A percentile compares a stretch with the other conserved stretches of the same genome.
Conservation (phyloP, 2,329 filamentous ascomycete species). For the Ceratocystis papillata region DNA sequence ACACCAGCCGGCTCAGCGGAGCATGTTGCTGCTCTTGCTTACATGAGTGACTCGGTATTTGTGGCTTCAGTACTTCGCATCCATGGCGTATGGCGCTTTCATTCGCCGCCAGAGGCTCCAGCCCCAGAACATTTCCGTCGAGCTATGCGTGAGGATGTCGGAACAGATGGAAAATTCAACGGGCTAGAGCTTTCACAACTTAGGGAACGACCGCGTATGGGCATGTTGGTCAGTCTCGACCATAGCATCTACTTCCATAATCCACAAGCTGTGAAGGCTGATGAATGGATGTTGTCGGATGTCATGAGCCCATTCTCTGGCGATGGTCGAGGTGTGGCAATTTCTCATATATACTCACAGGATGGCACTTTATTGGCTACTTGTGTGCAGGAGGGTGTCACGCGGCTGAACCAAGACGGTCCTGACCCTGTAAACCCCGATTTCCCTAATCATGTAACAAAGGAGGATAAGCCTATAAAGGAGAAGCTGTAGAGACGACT, state of each 20-base stretch:
- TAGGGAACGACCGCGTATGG: slow-evolving; percentile 47
- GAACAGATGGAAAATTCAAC: slow-evolving; percentile 31
- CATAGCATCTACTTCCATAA: slow-evolving; percentile 62
- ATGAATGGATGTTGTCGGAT: slow-evolving; percentile 71
- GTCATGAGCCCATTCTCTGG: slow-evolving; percentile 73
- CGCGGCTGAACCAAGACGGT: slow-evolving; percentile 19
- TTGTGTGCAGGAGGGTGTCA: slow-evolving; percentile 60
- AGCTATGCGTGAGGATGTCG: slow-evolving; percentile 18
- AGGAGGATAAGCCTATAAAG: slow-evolving; percentile 7
- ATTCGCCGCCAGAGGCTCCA: slow-evolving; percentile 37
- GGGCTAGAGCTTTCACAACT: slow-evolving; percentile 38
- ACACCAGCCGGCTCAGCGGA: slow-evolving; percentile 62
- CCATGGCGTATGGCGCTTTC: slow-evolving; percentile 69
- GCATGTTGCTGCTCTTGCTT: slow-evolving; percentile 79
- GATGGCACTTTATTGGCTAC: slow-evolving; percentile 66
- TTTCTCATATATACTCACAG: slow-evolving; percentile 59
- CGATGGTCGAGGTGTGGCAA: slow-evolving; percentile 64
- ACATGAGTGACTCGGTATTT: slow-evolving; percentile 88
- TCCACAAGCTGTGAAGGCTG: slow-evolving; percentile 46
- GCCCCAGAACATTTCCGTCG: slow-evolving; percentile 18
- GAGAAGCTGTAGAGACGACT: slow-evolving; percentile 4
- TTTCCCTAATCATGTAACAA: slow-evolving; percentile 26
- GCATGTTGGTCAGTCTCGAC: slow-evolving; percentile 79
- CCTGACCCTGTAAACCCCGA: slow-evolving; percentile 23
- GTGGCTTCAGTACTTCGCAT: slow-evolving; percentile 77